phyloP scores from a whole-genome alignment of 2,329 filamentous ascomycete genomes.

The Fusarium sp. region DNA sequence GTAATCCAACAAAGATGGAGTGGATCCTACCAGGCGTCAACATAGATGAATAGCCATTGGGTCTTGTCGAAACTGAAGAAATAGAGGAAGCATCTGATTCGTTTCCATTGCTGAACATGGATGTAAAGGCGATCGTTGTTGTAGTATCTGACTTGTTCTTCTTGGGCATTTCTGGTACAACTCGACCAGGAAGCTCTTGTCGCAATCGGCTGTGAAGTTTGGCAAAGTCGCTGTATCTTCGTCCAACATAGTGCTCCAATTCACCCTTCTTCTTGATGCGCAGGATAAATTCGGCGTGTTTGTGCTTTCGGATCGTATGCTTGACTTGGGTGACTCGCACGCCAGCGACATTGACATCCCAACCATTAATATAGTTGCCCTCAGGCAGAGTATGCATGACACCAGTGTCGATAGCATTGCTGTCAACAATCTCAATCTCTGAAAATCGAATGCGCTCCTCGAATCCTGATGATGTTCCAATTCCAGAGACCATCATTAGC shows the following conservation, averaged over 20 bases:
- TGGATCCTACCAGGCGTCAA: constrained; percentile 42
- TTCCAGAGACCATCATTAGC: constrained; percentile 99
- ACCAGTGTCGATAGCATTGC: constrained; percentile 90
- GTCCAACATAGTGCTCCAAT: constrained; percentile 80
- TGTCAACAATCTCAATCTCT: constrained; percentile 95
- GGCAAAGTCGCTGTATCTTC: constrained; percentile 88
- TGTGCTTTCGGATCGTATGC: constrained; percentile 87
- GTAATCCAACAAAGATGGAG: background rate
- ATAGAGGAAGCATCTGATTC: constrained; percentile 83
- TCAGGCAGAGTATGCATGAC: constrained; percentile 88
- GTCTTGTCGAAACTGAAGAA: constrained; percentile 79
- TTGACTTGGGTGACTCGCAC: constrained; percentile 84
- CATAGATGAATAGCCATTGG: constrained; percentile 37
- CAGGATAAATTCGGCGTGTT: constrained; percentile 93
- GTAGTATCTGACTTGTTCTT: constrained; percentile 88
- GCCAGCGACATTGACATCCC: constrained; percentile 92
- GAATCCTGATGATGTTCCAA: constrained; percentile 94
- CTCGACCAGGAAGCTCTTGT: constrained; percentile 88
- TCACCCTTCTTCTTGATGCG: constrained; percentile 83
- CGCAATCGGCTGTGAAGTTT: constrained; percentile 82
- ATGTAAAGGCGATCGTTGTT: constrained; percentile 66
- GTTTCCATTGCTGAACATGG: constrained; percentile 63
- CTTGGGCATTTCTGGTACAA: constrained; percentile 84
- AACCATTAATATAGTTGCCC: constrained; percentile 91
- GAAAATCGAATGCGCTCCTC: constrained; percentile 97